phyloP scores from a whole-genome alignment of 169 alveolate genomes.

The Blepharisma undulans region DNA sequence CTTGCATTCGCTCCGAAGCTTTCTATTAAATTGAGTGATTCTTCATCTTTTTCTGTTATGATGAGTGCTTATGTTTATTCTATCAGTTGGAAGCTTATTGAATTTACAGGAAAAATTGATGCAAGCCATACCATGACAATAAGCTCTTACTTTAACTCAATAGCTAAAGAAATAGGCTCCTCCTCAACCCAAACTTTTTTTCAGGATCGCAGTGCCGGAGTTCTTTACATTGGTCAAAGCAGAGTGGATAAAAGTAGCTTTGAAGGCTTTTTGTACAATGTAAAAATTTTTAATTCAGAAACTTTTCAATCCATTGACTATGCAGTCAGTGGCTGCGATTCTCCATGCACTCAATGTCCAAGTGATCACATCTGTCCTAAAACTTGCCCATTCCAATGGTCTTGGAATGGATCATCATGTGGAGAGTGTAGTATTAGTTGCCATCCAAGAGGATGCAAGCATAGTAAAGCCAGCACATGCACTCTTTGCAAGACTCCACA shows the following conservation, averaged over 20 bases:
- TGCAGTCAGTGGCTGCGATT: neutral
- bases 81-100: neutral
- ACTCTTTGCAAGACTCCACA: neutral
- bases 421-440: neutral
- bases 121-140: neutral
- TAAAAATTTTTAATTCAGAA: neutral
- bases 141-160: neutral
- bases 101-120: neutral
- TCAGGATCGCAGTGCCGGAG: neutral
- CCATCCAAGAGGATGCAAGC: neutral
- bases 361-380: neutral
- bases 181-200: neutral
- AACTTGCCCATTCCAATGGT: neutral
- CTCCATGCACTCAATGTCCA: neutral
- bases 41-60: neutral
- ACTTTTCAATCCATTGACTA: neutral
- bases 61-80: neutral
- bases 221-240: neutral
- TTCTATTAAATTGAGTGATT: neutral
- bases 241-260: neutral
- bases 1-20: neutral
- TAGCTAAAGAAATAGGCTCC: neutral
- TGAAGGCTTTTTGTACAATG: neutral
- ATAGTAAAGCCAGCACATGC: neutral
- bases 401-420: neutral